Percentiles rank a stretch among this genome's conserved stretches.
Conservation (phyloP, 352 stramenopile species). For the Phytophthora ramorum region DNA sequence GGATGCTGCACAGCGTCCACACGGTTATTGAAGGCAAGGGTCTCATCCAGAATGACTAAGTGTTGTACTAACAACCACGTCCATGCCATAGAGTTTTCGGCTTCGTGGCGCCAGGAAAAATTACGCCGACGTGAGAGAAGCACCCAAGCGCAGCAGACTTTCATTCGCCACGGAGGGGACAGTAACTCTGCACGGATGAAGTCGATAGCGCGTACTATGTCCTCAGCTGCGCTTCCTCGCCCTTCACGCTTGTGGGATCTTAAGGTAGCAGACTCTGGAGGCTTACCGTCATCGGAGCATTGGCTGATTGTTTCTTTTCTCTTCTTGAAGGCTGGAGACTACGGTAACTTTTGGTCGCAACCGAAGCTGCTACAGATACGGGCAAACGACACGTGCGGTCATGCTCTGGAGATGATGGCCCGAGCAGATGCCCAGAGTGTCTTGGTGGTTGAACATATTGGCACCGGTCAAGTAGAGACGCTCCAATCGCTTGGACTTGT, state of each 20-base stretch:
- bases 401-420: conserved; percentile 46
- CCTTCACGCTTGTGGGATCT: conserved; percentile 34
- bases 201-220: conserved; percentile 32
- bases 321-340: conserved; percentile 44
- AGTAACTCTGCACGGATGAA: conserved; percentile 13
- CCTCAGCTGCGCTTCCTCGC: conserved; percentile 26
- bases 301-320: neutral
- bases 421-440: conserved; percentile 14
- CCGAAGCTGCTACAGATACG: conserved; percentile 33
- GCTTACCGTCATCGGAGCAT: neutral
- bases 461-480: conserved; percentile 3
- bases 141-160: conserved; percentile 15
- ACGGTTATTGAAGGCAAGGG: conserved; percentile 48
- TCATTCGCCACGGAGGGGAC: conserved; percentile 1
- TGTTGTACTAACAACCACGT: neutral
- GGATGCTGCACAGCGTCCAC: conserved; percentile 64
- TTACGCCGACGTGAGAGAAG: conserved; percentile 19
- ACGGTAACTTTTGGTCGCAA: conserved; percentile 55
- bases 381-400: conserved; percentile 37
- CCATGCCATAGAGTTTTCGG: conserved; percentile 8
- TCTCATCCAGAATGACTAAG: too few species aligned
- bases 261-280: conserved; percentile 13
- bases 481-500: conserved; percentile 40
- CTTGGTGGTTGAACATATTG: conserved; percentile 31
- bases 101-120: conserved; percentile 23